Evolutionary conservation across 305 asterid species (phyloP), one percentile per base, ranked within the genome.

Genomic region (Solanum hybrid): DNA sequence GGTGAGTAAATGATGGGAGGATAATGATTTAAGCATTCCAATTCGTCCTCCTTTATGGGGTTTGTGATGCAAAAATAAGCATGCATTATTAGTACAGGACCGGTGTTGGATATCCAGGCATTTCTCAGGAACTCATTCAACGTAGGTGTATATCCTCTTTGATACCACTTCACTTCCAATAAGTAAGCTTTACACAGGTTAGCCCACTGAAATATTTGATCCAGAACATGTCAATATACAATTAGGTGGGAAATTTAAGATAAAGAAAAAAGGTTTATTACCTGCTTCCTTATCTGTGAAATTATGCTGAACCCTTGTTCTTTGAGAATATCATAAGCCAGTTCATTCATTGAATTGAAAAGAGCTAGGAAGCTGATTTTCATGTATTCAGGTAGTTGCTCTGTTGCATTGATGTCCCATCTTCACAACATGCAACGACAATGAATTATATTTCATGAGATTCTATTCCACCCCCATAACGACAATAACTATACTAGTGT

Each of bases 141-240:
- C 84, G 90, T 93, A 0, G 98, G 98, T 14, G 90, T 69, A 80
- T 93, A 91, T 31, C 95, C 93, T 14, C 91, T 90, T 82, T 90
- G 88, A 72, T 91, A 94, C 97, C 98, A 96, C 88, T 35, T 92
- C 85, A 97, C 98, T 76, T 95, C 98, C 69, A 75, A 13, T 91
- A 93, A 75, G 89, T 89, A 93, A 34, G 93, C 75, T 90, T 91
- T 72, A 85, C 96, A 91, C 77, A 93, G 51, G 69, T 94, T 94
- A 1, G 90, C 92, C 96, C 96, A 96, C 96, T 96, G 91, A 56
- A 88, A 88, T 64, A 88, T 40, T 32, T 32, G 56, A 22, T 35
- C 3, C 11, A 88, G 3, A 51, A 31, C 17, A 17, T 56, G 71
- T 24, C 64, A 78, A n/a, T 34, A 15, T 51, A 32, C 5, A 4